Evolutionary conservation across 495 filamentous ascomycete species (phyloP).

Genomic region (Neurospora pannonica): DNA sequence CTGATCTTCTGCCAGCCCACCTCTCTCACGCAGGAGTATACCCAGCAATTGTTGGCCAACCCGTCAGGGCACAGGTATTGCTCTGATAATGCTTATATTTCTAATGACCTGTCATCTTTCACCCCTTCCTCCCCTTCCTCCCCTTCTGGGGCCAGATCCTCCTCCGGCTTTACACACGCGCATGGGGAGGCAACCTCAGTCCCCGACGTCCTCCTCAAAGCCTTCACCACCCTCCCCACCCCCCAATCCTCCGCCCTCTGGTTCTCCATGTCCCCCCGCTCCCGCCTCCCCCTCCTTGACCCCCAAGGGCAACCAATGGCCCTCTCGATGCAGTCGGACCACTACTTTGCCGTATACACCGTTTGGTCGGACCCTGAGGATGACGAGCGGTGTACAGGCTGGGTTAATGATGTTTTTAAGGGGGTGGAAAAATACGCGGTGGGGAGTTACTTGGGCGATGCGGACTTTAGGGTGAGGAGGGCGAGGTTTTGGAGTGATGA

Average conservation of each 20-base stretch:
- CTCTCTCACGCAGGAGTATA: constrained; percentile 32
- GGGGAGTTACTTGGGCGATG: constrained; percentile 45
- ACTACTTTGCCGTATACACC: constrained; percentile 45
- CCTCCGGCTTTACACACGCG: background rate
- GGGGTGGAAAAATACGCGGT: constrained; percentile 25
- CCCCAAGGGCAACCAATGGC: constrained; percentile 35
- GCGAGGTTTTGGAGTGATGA: constrained; percentile 38
- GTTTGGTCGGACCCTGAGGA: constrained; percentile 40
- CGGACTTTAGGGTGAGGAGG: constrained; percentile 36
- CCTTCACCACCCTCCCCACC: constrained; percentile 35
- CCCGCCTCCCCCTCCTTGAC: constrained; percentile 16
- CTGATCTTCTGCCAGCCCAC: constrained; percentile 29
- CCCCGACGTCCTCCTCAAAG: constrained; percentile 28
- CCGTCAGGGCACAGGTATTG: constrained; percentile 36
- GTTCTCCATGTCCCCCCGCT: constrained; percentile 40
- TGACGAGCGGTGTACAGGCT: constrained; percentile 29
- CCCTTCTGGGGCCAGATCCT: background rate
- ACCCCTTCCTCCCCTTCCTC: constrained; percentile 2
- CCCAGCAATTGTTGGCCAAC: constrained; percentile 28
- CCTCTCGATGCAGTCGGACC: constrained; percentile 42
- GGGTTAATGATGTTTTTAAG: constrained; percentile 33
- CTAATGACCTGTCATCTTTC: constrained; percentile 20
- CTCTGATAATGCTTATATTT: constrained; percentile 42
- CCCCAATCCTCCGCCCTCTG: constrained; percentile 34
- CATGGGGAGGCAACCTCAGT: constrained; percentile 9